These are phyloP conservation scores for Trichoderma harzianum DNA, from an alignment of 2,329 filamentous ascomycete species.

Conservation along the genomic window DNA sequence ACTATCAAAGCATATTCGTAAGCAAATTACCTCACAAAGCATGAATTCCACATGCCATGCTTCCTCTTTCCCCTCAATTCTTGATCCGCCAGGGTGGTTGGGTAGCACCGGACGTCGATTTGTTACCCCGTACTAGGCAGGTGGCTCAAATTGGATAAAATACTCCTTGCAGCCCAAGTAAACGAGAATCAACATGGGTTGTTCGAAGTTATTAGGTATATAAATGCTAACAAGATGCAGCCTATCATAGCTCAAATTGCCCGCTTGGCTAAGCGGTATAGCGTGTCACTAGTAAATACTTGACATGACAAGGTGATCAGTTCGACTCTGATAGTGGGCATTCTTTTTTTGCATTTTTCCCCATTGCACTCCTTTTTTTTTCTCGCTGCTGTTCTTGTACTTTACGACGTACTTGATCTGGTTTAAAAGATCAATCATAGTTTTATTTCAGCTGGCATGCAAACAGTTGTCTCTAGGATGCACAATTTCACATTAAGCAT, in stretches of 20 bases:
- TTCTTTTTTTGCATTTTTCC: not conserved
- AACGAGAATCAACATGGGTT: not conserved
- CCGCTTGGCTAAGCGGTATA: conserved; percentile 20
- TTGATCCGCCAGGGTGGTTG: not conserved
- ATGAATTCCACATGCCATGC: not conserved
- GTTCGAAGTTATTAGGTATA: not conserved
- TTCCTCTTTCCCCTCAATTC: not conserved
- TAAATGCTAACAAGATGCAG: not conserved
- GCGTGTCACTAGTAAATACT: conserved; percentile 19
- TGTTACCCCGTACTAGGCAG: not conserved
- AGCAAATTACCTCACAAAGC: not conserved
- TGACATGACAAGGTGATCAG: conserved; percentile 21
- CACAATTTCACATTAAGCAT: not conserved
- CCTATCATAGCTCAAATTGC: not conserved
- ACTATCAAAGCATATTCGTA: not conserved
- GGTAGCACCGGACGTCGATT: not conserved
- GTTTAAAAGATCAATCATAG: not conserved
- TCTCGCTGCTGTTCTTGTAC: too few species aligned
- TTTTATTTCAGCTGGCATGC: not conserved
- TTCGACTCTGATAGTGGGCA: conserved; percentile 21
- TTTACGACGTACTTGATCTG: too few species aligned
- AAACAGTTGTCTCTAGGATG: rapidly evolving
- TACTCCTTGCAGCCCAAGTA: not conserved
- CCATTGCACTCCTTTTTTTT: not conserved
- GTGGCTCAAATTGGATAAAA: not conserved